phyloP scores from a whole-genome alignment of 441 rosid species.

The Oxalis stricta region DNA sequence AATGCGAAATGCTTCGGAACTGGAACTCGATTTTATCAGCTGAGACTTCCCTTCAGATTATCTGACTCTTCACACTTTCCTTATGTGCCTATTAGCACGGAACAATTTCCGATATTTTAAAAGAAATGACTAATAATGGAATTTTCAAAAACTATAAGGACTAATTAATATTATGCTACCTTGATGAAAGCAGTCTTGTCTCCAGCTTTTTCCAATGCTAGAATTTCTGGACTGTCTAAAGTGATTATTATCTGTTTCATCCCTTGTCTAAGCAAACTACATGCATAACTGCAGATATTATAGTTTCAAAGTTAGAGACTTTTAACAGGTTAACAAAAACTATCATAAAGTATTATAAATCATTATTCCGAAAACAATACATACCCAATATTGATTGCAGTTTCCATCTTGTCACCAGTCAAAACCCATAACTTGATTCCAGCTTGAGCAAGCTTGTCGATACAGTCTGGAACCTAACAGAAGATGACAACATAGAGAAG shows the following conservation, averaged over 20 bases:
- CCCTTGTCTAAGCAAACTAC: slow-evolving; percentile 67
- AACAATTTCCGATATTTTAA: too few species aligned
- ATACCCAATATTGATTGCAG: slow-evolving; percentile 75
- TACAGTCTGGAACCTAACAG: slow-evolving; percentile 62
- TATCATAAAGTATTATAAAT: too few species aligned
- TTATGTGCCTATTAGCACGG: slow-evolving; percentile 48
- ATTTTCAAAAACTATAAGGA: too few species aligned
- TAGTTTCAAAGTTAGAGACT: slow-evolving; percentile 16
- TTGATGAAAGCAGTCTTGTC: slow-evolving; percentile 28
- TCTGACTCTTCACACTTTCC: slow-evolving; percentile 34
- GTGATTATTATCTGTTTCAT: slow-evolving; percentile 55
- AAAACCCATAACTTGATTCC: slow-evolving; percentile 73
- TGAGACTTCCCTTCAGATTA: slow-evolving; percentile 34
- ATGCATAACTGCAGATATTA: slow-evolving; percentile 41
- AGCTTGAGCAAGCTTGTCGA: slow-evolving; percentile 75
- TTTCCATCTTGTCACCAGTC: slow-evolving; percentile 77
- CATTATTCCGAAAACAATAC: slow-evolving; percentile 6
- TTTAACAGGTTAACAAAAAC: slow-evolving; percentile 2
- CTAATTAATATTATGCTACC: slow-evolving; percentile 18
- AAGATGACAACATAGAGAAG: slow-evolving; percentile 3
- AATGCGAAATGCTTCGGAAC: slow-evolving; percentile 52
- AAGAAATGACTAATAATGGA: too few species aligned
- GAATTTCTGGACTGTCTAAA: slow-evolving; percentile 45
- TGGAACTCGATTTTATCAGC: slow-evolving; percentile 24
- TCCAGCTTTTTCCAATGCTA: slow-evolving; percentile 39